Base-by-base conservation (phyloP, 2,329 filamentous ascomycete genomes). In the Penicillium decumbens region DNA sequence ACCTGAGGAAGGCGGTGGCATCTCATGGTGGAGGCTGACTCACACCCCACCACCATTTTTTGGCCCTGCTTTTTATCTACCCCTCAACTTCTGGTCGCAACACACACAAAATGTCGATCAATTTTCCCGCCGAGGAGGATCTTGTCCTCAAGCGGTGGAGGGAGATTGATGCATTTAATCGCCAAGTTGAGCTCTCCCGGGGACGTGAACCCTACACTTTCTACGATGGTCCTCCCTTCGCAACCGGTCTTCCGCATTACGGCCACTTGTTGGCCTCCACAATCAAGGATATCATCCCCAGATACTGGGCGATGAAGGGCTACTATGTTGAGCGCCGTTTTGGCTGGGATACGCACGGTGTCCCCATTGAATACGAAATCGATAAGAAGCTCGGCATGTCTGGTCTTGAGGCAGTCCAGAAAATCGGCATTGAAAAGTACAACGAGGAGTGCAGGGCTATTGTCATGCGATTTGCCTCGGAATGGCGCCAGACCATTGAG, bases 251-350 rank as follows among this genome's bases (percentile, higher is more conserved):
- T 51, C 81, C 82, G 37, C 84, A 87, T 68, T 85, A 87, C 63
- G 82, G 85, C 49, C 89, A 95, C 72, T 75, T 95, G 45, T 79
- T 95, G 58, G 88, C 92, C 32, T 95, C 89, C 18, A 96, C 91
- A 43, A 95, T 96, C 75, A 96, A 97, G 73, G 92, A 96, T 70
- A 93, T 95, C 53, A 95, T 97, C 59, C 90, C 92, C 7, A 80
- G 92, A 61, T 97, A 96, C 72, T 96, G 91, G 89, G 90, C 90
- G 44, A 95, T 95, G 91, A 95, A 95, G 69, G 92, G 92, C 13
- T 88, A 85, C 67, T 87, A 95, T 75, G 91, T 96, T 45, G 89
- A 93, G 75, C 82, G 92, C 57, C 82, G 91, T 51, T 96, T 96
- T 60, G 92, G 92, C 45, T 96, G 92, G 92, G 92, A 96, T 68